phyloP scores from a whole-genome alignment of 1,284 basidiomycete species.

The Fomitopsis betulina region DNA sequence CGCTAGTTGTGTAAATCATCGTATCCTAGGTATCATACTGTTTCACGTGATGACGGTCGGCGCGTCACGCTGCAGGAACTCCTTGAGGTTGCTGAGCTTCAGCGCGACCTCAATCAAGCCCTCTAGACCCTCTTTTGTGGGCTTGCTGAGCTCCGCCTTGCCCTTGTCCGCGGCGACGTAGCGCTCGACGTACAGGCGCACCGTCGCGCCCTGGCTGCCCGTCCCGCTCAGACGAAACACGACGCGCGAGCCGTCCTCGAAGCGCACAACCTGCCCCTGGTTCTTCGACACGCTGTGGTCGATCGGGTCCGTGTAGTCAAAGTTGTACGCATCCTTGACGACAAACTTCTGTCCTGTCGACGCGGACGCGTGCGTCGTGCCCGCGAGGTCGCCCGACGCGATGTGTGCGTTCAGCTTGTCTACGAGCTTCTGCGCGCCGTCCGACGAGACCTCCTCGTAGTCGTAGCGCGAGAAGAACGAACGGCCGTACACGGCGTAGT shows the following conservation, averaged over 20 bases:
- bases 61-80: slow-evolving; percentile 83
- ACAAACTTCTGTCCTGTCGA: slow-evolving; percentile 73
- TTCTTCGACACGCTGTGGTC: slow-evolving; percentile 92
- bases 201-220: slow-evolving; percentile 93
- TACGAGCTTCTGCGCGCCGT: slow-evolving; percentile 86
- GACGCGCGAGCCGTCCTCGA: slow-evolving; percentile 88
- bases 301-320: slow-evolving; percentile 97
- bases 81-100: slow-evolving; percentile 77
- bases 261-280: slow-evolving; percentile 92
- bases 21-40: background rate
- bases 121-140: slow-evolving; percentile 88
- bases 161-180: slow-evolving; percentile 80
- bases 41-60: slow-evolving; percentile 93
- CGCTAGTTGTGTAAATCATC: background rate
- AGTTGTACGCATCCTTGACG: slow-evolving; percentile 80
- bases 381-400: slow-evolving; percentile 59
- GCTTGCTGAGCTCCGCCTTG: slow-evolving; percentile 64
- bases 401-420: slow-evolving; percentile 74
- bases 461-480: slow-evolving; percentile 99
- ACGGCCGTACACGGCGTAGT: slow-evolving; percentile 93
- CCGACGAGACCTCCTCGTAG: slow-evolving; percentile 96
- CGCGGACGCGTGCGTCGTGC: slow-evolving; percentile 61
- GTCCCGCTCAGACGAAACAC: slow-evolving; percentile 97
- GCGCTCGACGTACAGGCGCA: slow-evolving; percentile 89
- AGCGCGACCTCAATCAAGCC: slow-evolving; percentile 95